Conservation (phyloP, 2,329 filamentous ascomycete genomes). For the Incumbomyces delicatus region DNA sequence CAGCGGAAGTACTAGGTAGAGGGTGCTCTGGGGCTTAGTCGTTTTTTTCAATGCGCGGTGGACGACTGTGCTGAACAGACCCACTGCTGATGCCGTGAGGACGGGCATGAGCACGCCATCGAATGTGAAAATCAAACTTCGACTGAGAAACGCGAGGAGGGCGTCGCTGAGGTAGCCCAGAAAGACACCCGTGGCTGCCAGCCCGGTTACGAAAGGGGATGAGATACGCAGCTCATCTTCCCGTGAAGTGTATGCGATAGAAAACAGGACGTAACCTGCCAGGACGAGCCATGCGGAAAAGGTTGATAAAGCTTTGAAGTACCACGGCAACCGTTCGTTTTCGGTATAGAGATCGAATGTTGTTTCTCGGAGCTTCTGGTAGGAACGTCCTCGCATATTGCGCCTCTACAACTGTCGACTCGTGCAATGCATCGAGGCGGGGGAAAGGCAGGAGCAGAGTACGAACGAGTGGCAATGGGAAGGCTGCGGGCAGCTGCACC, state of each 20-base stretch:
- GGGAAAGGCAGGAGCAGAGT: neutral
- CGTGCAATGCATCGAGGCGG: neutral
- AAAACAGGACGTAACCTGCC: constrained; percentile 19
- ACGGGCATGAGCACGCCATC: constrained; percentile 18
- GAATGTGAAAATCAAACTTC: constrained; percentile 16
- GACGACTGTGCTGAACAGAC: constrained; percentile 18
- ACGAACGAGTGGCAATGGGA: neutral
- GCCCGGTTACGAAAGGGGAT: constrained; percentile 8
- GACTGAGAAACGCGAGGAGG: constrained; percentile 13
- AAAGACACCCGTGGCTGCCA: constrained; percentile 13
- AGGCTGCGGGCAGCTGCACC: no score
- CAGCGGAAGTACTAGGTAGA: constrained; percentile 18
- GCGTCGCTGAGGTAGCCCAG: constrained; percentile 13
- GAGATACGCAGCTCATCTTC: constrained; percentile 13
- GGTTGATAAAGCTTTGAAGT: constrained; percentile 13
- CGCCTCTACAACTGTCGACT: neutral
- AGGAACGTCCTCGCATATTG: constrained; percentile 6
- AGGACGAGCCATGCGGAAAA: constrained; percentile 18
- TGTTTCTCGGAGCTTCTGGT: constrained; percentile 13
- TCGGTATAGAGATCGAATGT: constrained; percentile 19
- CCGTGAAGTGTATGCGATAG: constrained; percentile 15
- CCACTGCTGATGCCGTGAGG: constrained; percentile 16
- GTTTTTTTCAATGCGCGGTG: constrained; percentile 13
- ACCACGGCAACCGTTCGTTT: constrained; percentile 16
- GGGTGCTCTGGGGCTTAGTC: constrained; percentile 5